Evolutionary conservation across 495 filamentous ascomycete genomes (phyloP), one percentile per base, ranked within the genome.

Genomic region (Lentithecium fluviatile): DNA sequence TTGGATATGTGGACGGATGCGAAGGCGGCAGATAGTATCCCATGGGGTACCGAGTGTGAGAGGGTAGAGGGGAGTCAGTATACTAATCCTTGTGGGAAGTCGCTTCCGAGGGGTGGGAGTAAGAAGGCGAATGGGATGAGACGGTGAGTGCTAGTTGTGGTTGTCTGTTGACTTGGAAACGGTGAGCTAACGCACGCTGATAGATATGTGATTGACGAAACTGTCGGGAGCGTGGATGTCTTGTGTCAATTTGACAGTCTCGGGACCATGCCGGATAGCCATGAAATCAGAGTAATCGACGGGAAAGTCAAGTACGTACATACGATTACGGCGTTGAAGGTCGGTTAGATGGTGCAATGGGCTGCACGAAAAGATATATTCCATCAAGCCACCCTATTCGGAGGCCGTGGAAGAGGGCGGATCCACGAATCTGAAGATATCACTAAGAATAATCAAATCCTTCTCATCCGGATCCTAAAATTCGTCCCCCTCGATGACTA

Each of bases 191-290:
- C n/a, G n/a, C n/a, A n/a, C n/a, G n/a, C n/a, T n/a, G n/a, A 13
- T 23, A 66, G 78, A 24, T 79, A 80, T 62, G 77, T 80, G n/a
- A 79, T 80, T 53, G 78, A 80, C 53, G 77, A 80, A 68, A 69
- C 67, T 21, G 36, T 77, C 0, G 78, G 78, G 8, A 76, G 73
- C 2, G 75, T 77, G 6, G 77, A 80, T 58, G 74, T 79, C 13
- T 56, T 79, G 12, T 80, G 76, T 51, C 73, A 74, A 2, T 80
- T 80, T 58, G 71, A 78, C 54, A 69, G 73, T 23, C 62, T 80
- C 15, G 76, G 76, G 5, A 66, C 66, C 43, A 67, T 73, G 62
- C 76, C 78, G 0, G 78, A 80, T 43, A 77, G 74, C 10, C 78
- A 80, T 64, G 77, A 80, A 64, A 70, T 80, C 32, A 36, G 78